Conservation (phyloP, 1,284 basidiomycete genomes). For the Thecaphora frezii region DNA sequence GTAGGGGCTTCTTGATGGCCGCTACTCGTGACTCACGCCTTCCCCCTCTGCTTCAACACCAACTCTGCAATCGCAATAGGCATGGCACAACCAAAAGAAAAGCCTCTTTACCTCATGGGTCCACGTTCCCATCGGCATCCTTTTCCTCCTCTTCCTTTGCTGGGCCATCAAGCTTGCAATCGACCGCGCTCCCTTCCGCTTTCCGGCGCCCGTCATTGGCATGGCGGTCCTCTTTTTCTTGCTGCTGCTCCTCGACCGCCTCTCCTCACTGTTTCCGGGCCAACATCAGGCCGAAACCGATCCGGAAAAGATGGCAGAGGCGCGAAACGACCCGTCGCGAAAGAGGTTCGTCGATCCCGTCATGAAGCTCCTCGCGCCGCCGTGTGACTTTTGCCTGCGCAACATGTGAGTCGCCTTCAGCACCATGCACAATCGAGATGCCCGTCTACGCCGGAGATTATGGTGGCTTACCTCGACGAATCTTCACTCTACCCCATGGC, state of each 20-base stretch:
- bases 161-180: conserved; percentile 42
- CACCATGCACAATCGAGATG: too few species aligned
- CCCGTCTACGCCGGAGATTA: too few species aligned
- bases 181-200: conserved; percentile 38
- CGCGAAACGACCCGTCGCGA: neutral
- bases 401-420: conserved; percentile 30
- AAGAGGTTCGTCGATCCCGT: conserved; percentile 23
- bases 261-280: conserved; percentile 26
- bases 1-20: too few species aligned
- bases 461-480: too few species aligned
- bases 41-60: too few species aligned
- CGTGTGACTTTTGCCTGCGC: conserved; percentile 46
- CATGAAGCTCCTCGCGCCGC: conserved; percentile 37
- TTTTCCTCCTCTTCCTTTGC: conserved; percentile 24
- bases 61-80: neutral
- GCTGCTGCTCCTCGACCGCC: conserved; percentile 34
- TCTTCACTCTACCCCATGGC: too few species aligned
- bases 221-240: conserved; percentile 35
- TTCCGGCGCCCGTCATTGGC: conserved; percentile 42
- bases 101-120: conserved; percentile 45
- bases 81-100: conserved; percentile 15
- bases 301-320: neutral
- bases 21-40: too few species aligned
- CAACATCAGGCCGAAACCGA: neutral
- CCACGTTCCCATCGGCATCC: conserved; percentile 44